Evolutionary conservation across 1,284 basidiomycete genomes (phyloP), one percentile per base, ranked within the genome.

Genomic region (Pascua guehoae): DNA sequence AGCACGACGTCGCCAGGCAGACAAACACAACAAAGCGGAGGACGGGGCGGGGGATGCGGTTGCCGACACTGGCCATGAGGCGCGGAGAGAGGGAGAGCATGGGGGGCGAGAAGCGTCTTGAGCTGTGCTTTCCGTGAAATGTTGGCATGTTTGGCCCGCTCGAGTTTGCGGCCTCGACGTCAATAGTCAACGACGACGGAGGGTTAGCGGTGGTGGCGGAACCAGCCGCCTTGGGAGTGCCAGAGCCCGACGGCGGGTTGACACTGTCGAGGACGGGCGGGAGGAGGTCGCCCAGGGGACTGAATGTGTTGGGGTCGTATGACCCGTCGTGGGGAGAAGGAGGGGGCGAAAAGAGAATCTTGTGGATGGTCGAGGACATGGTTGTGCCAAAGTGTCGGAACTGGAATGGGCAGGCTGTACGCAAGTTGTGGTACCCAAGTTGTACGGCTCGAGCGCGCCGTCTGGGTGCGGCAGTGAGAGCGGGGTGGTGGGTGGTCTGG

Each of bases 291-390:
- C 16, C 12, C n/a, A 36, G 46, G 32, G 42, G 40, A 36, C 43
- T 32, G 39, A 41, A 32, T n/a, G 51, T 46, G 39, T 49, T 49
- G 38, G 48, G 51, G 47, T 49, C 48, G 62, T 32, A 39, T 15
- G 16, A 10, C 44, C 2, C 57, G 53, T 36, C 49, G 45, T 70
- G 65, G 0, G 75, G 71, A 0, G 73, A 75, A 5, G 69, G 55
- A 8, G 75, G 70, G 18, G 75, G 74, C 5, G 75, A 77, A 66
- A 75, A 75, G 38, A 76, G 68, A 58, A 65, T 72, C 37, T 61
- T 63, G 66, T 75, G 72, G 49, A 77, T 67, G 9, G 73, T 70
- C 5, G 73, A 75, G 2, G 69, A 59, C 75, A 77, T 77, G 24
- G 11, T 47, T 65, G 57, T 44, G 36, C 24, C 5, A 41, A 15